Evolutionary conservation across 192 early-diverging fungal species (phyloP).

Genomic region (Chytriomyces sp.): DNA sequence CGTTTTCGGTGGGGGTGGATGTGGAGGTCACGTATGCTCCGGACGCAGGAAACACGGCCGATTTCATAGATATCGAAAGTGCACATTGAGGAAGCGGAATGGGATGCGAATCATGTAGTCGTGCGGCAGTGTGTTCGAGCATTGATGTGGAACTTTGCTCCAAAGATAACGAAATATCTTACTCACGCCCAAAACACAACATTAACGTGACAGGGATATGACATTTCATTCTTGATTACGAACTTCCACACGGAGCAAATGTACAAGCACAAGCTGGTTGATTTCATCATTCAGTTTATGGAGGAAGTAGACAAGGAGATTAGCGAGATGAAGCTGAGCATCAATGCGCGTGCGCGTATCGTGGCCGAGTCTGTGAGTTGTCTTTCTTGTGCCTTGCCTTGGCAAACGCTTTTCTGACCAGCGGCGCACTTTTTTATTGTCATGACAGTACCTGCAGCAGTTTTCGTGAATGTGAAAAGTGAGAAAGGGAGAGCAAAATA

Average conservation of each 20-base stretch:
- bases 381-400: background rate
- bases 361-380: constrained; percentile 78
- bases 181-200: too few relatives aligned
- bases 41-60: too few relatives aligned
- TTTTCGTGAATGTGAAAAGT: background rate
- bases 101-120: too few relatives aligned
- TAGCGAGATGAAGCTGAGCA: constrained; percentile 94
- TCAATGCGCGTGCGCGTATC: constrained; percentile 88
- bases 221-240: constrained; percentile 95
- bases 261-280: constrained; percentile 99
- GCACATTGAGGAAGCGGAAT: too few relatives aligned
- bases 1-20: too few relatives aligned
- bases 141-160: too few relatives aligned
- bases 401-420: background rate
- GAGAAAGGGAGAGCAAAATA: background rate
- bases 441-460: constrained; percentile 7
- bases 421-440: too few relatives aligned
- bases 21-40: too few relatives aligned
- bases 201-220: constrained; percentile 95
- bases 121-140: too few relatives aligned
- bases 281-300: constrained; percentile 99
- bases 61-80: too few relatives aligned
- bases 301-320: constrained; percentile 99
- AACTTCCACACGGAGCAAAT: constrained; percentile 98
- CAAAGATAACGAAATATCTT: too few relatives aligned